These are phyloP conservation scores for Uromyces viciae-fabae DNA, from an alignment of 1,284 basidiomycete species.

Conservation along the genomic window DNA sequence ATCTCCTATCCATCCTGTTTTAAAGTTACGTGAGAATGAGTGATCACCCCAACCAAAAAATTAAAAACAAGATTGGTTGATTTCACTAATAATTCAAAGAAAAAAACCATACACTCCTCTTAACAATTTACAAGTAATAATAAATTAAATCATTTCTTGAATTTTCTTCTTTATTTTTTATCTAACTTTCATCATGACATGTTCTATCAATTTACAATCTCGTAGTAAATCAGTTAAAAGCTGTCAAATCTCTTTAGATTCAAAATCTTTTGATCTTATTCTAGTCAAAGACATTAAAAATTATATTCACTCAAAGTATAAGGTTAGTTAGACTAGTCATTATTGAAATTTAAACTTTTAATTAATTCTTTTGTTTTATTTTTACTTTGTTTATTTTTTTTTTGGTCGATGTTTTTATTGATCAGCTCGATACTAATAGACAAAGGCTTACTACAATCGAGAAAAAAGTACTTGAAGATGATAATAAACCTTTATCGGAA, in stretches of 20 bases:
- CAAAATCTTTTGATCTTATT: background rate
- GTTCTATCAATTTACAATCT: conserved; percentile 23
- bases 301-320: conserved; percentile 10
- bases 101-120: background rate
- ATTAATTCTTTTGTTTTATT: no score
- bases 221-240: conserved; percentile 18
- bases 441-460: conserved; percentile 69
- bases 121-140: background rate
- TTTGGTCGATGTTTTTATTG: no score
- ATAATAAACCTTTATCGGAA: conserved; percentile 61
- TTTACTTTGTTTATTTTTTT: no score
- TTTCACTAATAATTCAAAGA: background rate
- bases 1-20: no score
- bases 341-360: no score
- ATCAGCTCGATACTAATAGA: conserved; percentile 67
- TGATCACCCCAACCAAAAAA: no score
- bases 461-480: conserved; percentile 63
- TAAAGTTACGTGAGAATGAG: no score
- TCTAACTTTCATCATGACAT: no score
- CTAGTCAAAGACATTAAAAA: conserved; percentile 7
- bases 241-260: background rate
- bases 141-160: no score
- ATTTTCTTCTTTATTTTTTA: no score
- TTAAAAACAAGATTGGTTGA: background rate
- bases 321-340: background rate